Evolutionary conservation across 352 stramenopile genomes (phyloP).

Genomic region (Globisporangium heterothallicum): DNA sequence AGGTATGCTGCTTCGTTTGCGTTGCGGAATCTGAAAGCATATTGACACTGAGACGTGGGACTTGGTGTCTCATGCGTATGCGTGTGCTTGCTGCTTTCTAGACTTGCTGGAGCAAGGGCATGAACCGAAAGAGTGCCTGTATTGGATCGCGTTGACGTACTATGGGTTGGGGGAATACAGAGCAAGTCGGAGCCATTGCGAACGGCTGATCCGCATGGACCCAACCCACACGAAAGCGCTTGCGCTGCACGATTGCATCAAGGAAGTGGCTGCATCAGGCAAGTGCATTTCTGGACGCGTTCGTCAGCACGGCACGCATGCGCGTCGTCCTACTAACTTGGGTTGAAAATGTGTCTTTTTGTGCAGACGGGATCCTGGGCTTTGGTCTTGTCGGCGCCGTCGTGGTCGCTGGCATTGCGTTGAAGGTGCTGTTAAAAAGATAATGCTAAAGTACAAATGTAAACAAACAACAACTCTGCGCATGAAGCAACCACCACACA

Average conservation of each 20-base stretch:
- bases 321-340: too few relatives aligned
- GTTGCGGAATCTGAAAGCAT: too few relatives aligned
- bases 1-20: conserved; percentile 22
- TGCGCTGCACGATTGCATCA: conserved; percentile 72
- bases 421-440: conserved; percentile 70
- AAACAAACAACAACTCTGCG: background rate
- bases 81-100: conserved; percentile 13
- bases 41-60: too few relatives aligned
- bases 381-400: conserved; percentile 65
- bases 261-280: conserved; percentile 62
- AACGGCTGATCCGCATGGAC: conserved; percentile 71
- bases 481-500: too few relatives aligned
- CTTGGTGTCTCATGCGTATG: too few relatives aligned
- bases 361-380: conserved; percentile 56
- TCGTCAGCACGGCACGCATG: too few relatives aligned
- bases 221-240: conserved; percentile 65
- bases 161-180: conserved; percentile 69
- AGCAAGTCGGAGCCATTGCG: conserved; percentile 60
- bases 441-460: conserved; percentile 20
- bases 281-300: conserved; percentile 1
- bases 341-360: background rate
- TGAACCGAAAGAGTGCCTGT: conserved; percentile 60
- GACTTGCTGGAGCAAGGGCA: conserved; percentile 55
- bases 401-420: conserved; percentile 61
- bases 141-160: conserved; percentile 70